Evolutionary conservation across 495 filamentous ascomycete species (phyloP).

Genomic region (Penicillium bialowiezense): DNA sequence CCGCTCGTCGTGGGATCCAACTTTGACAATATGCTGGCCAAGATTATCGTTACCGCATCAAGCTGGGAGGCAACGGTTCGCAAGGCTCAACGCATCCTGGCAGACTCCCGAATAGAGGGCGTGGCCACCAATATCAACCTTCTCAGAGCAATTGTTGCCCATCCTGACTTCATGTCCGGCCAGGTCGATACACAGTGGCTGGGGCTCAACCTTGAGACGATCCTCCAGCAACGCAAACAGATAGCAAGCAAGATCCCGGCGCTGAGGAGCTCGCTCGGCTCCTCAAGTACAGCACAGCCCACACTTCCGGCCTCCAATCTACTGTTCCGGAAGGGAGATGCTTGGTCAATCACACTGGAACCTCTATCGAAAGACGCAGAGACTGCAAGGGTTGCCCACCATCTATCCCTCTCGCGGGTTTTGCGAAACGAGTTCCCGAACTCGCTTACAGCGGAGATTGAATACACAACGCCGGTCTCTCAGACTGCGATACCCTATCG

Average conservation of each 20-base stretch:
- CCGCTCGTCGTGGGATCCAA: conserved; percentile 48
- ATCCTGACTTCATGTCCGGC: conserved; percentile 43
- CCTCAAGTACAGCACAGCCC: conserved; percentile 6
- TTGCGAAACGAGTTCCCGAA: conserved; percentile 58
- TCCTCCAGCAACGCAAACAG: conserved; percentile 31
- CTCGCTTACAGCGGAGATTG: conserved; percentile 51
- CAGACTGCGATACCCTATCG: conserved; percentile 33
- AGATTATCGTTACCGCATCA: conserved; percentile 57
- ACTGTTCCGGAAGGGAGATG: conserved; percentile 54
- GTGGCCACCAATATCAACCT: conserved; percentile 56
- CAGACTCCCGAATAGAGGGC: conserved; percentile 51
- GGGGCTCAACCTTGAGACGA: conserved; percentile 40
- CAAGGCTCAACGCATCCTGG: conserved; percentile 53
- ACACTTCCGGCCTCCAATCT: conserved; percentile 32
- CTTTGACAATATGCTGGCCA: conserved; percentile 60
- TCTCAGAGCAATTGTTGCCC: conserved; percentile 50
- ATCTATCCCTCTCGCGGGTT: conserved; percentile 52
- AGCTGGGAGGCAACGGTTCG: conserved; percentile 48
- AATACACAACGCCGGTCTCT: conserved; percentile 47
- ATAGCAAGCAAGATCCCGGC: conserved; percentile 17
- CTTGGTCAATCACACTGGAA: conserved; percentile 51
- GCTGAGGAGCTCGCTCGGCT: background rate
- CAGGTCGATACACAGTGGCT: conserved; percentile 58
- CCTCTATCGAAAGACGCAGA: conserved; percentile 18
- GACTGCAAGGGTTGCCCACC: conserved; percentile 26